Conservation (phyloP, 2,329 filamentous ascomycete species). For the Sporothrix protearum region DNA sequence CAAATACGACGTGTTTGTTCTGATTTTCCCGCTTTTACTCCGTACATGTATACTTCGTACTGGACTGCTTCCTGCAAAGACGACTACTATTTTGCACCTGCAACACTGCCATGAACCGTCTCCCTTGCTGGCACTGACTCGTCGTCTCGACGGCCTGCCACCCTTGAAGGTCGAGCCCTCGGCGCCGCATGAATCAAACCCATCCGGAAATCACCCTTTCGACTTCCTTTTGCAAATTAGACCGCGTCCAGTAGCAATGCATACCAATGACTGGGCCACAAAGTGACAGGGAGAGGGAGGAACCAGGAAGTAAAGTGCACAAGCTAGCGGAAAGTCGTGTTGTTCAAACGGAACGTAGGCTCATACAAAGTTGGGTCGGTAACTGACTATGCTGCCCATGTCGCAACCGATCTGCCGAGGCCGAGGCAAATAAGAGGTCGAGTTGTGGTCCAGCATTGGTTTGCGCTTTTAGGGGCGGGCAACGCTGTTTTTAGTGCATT, state of each 20-base stretch:
- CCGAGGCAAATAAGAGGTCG: neutral
- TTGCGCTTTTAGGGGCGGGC: neutral
- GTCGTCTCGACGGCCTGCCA: neutral
- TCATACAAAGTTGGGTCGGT: no score
- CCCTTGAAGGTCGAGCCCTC: neutral
- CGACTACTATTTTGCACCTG: neutral
- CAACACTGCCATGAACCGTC: neutral
- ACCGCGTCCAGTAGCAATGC: neutral
- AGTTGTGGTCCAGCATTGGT: neutral
- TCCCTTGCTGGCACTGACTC: constrained; percentile 2
- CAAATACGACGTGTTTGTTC: neutral
- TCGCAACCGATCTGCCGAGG: constrained; percentile 2
- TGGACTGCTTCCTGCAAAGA: neutral
- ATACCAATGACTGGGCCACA: neutral
- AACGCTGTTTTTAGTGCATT: neutral
- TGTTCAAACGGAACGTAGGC: neutral
- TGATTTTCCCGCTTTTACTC: neutral
- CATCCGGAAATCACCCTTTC: neutral
- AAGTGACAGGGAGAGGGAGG: neutral
- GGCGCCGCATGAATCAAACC: constrained; percentile 2
- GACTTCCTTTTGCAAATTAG: neutral
- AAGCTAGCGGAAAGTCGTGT: neutral
- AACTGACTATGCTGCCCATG: neutral
- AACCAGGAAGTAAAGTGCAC: neutral
- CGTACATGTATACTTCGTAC: no score